Percentiles rank a stretch among this genome's conserved stretches.
Evolutionary conservation across 352 stramenopile species (phyloP).

Genomic region (Vaucheria bursata): DNA sequence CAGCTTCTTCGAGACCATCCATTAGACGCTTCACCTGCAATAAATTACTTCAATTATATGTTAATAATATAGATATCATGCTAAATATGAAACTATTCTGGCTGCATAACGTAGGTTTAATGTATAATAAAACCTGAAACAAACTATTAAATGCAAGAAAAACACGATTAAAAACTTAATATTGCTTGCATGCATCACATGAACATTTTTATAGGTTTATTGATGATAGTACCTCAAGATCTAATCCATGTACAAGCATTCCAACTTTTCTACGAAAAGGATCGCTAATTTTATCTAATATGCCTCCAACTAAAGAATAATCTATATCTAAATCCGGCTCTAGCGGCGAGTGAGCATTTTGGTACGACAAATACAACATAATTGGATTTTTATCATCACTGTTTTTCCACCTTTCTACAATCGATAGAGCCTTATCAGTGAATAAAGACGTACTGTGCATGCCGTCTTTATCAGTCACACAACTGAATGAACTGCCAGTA

Average conservation of each 20-base stretch:
- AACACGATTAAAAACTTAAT: too few relatives aligned
- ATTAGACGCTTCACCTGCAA: background rate
- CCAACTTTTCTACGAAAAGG: background rate
- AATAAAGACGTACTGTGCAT: background rate
- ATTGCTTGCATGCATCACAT: too few relatives aligned
- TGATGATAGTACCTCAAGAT: background rate
- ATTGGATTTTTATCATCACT: background rate
- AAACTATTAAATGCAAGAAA: too few relatives aligned
- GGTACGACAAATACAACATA: slow-evolving; percentile 13
- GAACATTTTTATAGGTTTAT: too few relatives aligned
- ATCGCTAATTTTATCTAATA: background rate
- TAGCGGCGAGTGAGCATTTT: slow-evolving; percentile 9
- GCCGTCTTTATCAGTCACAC: background rate
- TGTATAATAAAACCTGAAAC: too few relatives aligned
- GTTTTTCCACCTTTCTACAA: background rate
- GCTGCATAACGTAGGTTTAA: too few relatives aligned
- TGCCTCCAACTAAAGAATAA: background rate
- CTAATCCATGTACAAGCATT: background rate
- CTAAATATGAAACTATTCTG: too few relatives aligned
- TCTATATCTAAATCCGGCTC: background rate
- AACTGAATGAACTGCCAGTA: background rate
- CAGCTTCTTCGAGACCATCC: background rate
- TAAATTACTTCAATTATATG: background rate
- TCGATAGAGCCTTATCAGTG: background rate
- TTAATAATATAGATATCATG: background rate